Conservation (phyloP, 495 filamentous ascomycete species). For the Hypomontagnella submonticulosa region DNA sequence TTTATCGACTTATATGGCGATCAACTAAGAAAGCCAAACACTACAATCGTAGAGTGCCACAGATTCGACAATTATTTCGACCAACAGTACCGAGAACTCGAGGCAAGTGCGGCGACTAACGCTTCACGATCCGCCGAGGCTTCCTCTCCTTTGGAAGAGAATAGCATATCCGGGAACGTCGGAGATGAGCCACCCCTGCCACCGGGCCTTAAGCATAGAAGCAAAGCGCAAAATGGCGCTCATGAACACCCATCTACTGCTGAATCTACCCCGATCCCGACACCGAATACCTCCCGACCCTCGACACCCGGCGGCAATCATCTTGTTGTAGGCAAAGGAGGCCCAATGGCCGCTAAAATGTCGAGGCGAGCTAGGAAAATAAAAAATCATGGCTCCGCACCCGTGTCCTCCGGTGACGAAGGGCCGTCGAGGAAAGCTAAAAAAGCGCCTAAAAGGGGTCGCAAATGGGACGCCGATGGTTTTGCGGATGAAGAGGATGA, state of each 20-base stretch:
- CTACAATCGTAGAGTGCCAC: slow-evolving; percentile 76
- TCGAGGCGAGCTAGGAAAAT: slow-evolving; percentile 87
- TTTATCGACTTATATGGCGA: slow-evolving; percentile 90
- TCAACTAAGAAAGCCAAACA: slow-evolving; percentile 83
- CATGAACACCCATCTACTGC: slow-evolving; percentile 61
- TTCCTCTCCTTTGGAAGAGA: slow-evolving; percentile 58
- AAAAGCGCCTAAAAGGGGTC: slow-evolving; percentile 78
- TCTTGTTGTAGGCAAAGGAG: slow-evolving; percentile 75
- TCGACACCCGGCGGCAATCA: slow-evolving; percentile 72
- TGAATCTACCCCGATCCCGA: slow-evolving; percentile 71
- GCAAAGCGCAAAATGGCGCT: slow-evolving; percentile 39
- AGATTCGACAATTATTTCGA: slow-evolving; percentile 94
- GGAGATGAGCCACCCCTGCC: slow-evolving; percentile 59
- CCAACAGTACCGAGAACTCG: slow-evolving; percentile 87
- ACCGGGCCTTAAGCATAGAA: slow-evolving; percentile 50
- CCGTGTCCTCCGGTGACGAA: slow-evolving; percentile 87
- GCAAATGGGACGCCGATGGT: slow-evolving; percentile 92
- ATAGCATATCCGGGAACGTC: slow-evolving; percentile 44
- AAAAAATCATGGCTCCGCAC: slow-evolving; percentile 68
- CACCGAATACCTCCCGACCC: slow-evolving; percentile 83
- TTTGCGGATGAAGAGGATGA: slow-evolving; percentile 87
- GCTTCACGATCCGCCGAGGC: slow-evolving; percentile 46
- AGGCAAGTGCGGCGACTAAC: slow-evolving; percentile 57
- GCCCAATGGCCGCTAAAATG: slow-evolving; percentile 75
- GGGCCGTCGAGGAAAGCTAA: slow-evolving; percentile 66